These are phyloP conservation scores for Mycotypha africana DNA, from an alignment of 371 early-diverging fungal genomes.

Conservation along the genomic window DNA sequence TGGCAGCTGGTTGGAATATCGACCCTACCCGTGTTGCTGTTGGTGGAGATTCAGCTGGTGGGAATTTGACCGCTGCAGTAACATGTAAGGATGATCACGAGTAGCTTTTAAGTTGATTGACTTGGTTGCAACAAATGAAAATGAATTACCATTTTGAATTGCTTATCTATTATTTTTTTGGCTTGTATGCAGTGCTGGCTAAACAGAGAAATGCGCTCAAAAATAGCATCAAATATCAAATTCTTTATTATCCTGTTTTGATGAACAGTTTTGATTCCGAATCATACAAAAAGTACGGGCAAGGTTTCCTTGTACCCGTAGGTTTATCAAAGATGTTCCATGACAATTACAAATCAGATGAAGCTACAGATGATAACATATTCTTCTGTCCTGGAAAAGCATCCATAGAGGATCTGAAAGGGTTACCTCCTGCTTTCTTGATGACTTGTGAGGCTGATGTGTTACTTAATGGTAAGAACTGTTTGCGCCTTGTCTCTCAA, in stretches of 20 bases:
- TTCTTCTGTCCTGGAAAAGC: slow-evolving; percentile 6
- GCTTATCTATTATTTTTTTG: background rate
- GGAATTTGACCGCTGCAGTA: slow-evolving; percentile 9
- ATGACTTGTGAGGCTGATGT: slow-evolving; percentile 14
- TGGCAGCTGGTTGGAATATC: background rate
- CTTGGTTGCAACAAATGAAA: no score
- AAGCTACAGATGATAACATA: slow-evolving; percentile 4
- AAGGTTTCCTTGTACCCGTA: background rate
- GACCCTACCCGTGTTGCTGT: slow-evolving; percentile 15
- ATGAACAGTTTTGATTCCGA: slow-evolving; percentile 3
- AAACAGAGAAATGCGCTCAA: slow-evolving; percentile 2
- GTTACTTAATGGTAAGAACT: slow-evolving; percentile 7
- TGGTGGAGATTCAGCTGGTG: slow-evolving; percentile 23
- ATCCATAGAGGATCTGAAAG: slow-evolving; percentile 1
- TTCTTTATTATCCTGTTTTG: slow-evolving; percentile 16
- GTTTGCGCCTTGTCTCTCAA: no score
- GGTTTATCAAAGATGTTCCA: slow-evolving; percentile 1
- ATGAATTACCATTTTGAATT: background rate
- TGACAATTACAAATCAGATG: slow-evolving; percentile 7
- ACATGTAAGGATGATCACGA: slow-evolving; percentile 4
- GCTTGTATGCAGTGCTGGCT: slow-evolving; percentile 5
- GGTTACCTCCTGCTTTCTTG: slow-evolving; percentile 12
- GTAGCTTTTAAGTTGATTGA: background rate
- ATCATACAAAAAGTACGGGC: slow-evolving; percentile 8
- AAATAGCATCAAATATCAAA: slow-evolving; percentile 1